Conservation (phyloP, 768 basidiomycete species). For the Nidula microcarpa region DNA sequence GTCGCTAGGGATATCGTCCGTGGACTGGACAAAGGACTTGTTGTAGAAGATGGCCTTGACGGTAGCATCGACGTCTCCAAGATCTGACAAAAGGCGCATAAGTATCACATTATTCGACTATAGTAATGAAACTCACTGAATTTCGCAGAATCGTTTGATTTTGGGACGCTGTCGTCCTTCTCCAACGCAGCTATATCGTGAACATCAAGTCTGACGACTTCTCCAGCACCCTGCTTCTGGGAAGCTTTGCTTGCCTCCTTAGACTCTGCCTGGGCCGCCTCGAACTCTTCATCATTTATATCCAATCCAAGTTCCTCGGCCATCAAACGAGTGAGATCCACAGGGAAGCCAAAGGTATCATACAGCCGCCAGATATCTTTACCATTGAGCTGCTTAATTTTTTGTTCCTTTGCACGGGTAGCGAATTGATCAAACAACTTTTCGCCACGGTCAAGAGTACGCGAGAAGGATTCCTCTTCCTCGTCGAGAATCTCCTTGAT, state of each 20-base stretch:
- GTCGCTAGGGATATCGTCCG: conserved; percentile 60
- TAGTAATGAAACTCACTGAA: conserved; percentile 57
- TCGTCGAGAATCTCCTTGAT: conserved; percentile 96
- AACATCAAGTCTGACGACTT: conserved; percentile 88
- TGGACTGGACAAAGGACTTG: conserved; percentile 70
- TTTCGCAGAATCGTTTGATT: conserved; percentile 92
- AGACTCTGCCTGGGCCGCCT: conserved; percentile 80
- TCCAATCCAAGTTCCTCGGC: conserved; percentile 86
- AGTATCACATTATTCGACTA: neutral
- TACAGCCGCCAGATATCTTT: conserved; percentile 97
- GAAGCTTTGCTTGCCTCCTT: conserved; percentile 90
- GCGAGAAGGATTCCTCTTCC: conserved; percentile 95
- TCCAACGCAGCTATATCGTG: conserved; percentile 90
- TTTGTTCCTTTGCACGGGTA: conserved; percentile 56
- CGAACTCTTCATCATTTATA: conserved; percentile 87
- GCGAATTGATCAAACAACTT: conserved; percentile 92
- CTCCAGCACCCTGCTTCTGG: conserved; percentile 63
- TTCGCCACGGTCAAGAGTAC: conserved; percentile 97
- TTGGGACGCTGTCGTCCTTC: conserved; percentile 69
- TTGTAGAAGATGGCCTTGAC: conserved; percentile 85
- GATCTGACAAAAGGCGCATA: conserved; percentile 39
- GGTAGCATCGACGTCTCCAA: conserved; percentile 71
- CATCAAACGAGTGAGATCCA: conserved; percentile 95
- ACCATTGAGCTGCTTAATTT: conserved; percentile 68
- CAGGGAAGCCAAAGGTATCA: conserved; percentile 98